Conservation (phyloP, 75 land plant species). For the Chamaecyparis obtusa region DNA sequence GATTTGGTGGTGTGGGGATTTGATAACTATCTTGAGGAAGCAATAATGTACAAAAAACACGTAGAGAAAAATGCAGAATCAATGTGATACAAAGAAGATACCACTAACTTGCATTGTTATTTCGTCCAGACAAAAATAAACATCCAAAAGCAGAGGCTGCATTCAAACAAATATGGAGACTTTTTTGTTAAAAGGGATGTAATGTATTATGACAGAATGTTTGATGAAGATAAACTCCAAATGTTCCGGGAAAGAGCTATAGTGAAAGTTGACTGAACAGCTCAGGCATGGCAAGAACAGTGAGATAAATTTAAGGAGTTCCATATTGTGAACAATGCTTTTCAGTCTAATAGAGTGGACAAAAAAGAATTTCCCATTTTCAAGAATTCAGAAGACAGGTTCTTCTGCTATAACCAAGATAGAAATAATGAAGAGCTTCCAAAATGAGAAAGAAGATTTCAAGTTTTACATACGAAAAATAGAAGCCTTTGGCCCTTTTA, state of each 20-base stretch:
- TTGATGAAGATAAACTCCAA: constrained; percentile 15
- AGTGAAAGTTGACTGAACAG: constrained; percentile 11
- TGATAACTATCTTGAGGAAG: no score
- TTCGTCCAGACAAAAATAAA: constrained; percentile 90
- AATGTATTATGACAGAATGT: constrained; percentile 31
- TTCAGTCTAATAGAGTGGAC: constrained; percentile 15
- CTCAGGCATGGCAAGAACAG: constrained; percentile 17
- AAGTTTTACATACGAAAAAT: no score
- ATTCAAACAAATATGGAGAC: constrained; percentile 55
- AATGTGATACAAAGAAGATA: no score
- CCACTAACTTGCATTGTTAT: constrained; percentile 78
- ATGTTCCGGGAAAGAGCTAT: constrained; percentile 12
- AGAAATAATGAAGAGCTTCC: no score
- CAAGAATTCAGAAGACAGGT: constrained; percentile 7
- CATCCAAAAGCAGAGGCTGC: constrained; percentile 77
- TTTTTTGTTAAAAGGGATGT: constrained; percentile 29
- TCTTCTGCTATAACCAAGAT: constrained; percentile 8
- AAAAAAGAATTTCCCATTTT: constrained; percentile 23
- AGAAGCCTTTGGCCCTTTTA: no score
- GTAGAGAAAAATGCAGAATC: no score
- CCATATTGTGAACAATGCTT: constrained; percentile 33
- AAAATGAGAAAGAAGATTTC: no score
- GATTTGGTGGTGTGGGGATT: no score
- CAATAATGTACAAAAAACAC: no score
- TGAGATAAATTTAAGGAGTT: constrained; percentile 31